phyloP scores from a whole-genome alignment of 139 green algal species.

The Microglena sp. region DNA sequence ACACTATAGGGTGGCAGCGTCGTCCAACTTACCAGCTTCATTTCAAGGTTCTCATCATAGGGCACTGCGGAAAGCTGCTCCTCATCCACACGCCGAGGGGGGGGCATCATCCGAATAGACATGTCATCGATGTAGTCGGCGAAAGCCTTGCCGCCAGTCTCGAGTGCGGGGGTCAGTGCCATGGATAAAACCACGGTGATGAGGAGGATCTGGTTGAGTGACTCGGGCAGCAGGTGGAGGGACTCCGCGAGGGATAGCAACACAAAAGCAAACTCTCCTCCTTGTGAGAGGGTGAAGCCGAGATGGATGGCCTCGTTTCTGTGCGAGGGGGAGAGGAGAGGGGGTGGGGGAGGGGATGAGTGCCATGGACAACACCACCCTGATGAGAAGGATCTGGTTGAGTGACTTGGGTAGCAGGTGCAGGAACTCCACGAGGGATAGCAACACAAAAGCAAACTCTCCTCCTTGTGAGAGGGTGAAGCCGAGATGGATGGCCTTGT shows the following conservation, averaged over 20 bases:
- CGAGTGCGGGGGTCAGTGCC: slow-evolving; percentile 78
- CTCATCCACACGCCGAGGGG: too few relatives aligned
- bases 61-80: too few relatives aligned
- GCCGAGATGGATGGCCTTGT: too few relatives aligned
- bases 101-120: too few relatives aligned
- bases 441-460: slow-evolving; percentile 96
- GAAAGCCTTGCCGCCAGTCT: slow-evolving; percentile 41
- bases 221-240: too few relatives aligned
- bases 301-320: too few relatives aligned
- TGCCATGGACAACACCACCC: slow-evolving; percentile 89
- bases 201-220: too few relatives aligned
- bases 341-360: too few relatives aligned
- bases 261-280: slow-evolving; percentile 97
- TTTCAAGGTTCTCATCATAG: too few relatives aligned
- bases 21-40: too few relatives aligned
- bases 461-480: slow-evolving; percentile 91
- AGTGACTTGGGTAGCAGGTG: slow-evolving; percentile 10
- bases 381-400: slow-evolving; percentile 81
- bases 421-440: slow-evolving; percentile 70
- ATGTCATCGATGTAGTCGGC: slow-evolving; percentile 23
- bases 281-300: slow-evolving; percentile 86
- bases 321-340: too few relatives aligned
- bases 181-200: slow-evolving; percentile 89
- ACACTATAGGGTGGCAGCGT: too few relatives aligned
- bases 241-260: slow-evolving; percentile 76